Conservation (phyloP, 2,329 filamentous ascomycete genomes). For the Alternaria brassicae region DNA sequence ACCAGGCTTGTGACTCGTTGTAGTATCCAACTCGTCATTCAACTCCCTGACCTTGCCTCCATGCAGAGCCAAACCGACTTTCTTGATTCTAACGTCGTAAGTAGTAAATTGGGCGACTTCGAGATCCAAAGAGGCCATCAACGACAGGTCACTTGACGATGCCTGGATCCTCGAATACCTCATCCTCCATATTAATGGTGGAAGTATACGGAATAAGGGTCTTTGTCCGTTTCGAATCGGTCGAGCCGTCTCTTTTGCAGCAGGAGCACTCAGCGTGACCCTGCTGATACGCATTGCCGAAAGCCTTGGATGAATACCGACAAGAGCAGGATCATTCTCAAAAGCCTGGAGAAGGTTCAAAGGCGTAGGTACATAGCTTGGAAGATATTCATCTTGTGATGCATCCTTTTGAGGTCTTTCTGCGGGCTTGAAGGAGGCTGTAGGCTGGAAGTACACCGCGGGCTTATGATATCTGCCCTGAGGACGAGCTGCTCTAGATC, state of each 20-base stretch:
- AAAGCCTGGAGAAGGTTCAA: conserved; percentile 82
- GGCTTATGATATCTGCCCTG: conserved; percentile 71
- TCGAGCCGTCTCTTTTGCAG: conserved; percentile 65
- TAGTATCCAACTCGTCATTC: conserved; percentile 55
- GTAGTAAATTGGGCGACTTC: conserved; percentile 76
- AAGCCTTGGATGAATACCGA: conserved; percentile 68
- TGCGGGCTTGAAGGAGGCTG: conserved; percentile 63
- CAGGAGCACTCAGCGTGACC: conserved; percentile 71
- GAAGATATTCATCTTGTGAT: conserved; percentile 68
- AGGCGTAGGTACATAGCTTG: conserved; percentile 71
- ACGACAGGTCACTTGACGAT: conserved; percentile 58
- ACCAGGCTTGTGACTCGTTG: conserved; percentile 69
- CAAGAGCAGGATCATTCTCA: conserved; percentile 68
- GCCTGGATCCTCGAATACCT: conserved; percentile 72
- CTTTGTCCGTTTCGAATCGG: conserved; percentile 70
- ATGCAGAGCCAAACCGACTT: conserved; percentile 64
- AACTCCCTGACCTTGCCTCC: conserved; percentile 66
- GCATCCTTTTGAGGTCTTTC: conserved; percentile 54
- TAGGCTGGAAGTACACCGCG: conserved; percentile 67
- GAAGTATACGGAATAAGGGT: conserved; percentile 69
- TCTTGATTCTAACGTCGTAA: conserved; percentile 68
- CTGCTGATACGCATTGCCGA: conserved; percentile 77
- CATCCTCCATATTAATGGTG: conserved; percentile 75
- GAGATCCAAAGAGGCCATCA: conserved; percentile 75
- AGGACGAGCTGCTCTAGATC: conserved; percentile 44